Evolutionary conservation across 805 yeast genomes (phyloP), one percentile per base, ranked within the genome.

Genomic region (Saturnispora mendoncae): DNA sequence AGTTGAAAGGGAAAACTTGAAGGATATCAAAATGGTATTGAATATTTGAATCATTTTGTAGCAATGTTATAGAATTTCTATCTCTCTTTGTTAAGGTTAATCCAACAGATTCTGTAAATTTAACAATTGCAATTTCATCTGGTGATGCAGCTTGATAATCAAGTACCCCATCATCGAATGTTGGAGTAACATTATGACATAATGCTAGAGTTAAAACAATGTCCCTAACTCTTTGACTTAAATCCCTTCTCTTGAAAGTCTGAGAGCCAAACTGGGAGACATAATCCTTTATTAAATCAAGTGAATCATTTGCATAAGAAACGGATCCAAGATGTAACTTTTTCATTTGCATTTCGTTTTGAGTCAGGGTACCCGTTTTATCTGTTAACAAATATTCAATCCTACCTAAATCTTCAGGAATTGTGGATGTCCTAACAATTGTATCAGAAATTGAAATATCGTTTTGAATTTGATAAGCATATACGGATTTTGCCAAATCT

Each of bases 91-190:
- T 70, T 34, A 92, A 68, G 6, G 87, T 74, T 27, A 92, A 66
- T 0, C 98, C 99, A 24, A 88, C 90, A 2, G 67, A 58, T 48
- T 86, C 94, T 1, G 96, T 84, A 64, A 86, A 92, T 54, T 81
- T 81, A 15, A 92, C 97, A 48, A 92, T 92, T 23, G 99, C 98
- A 51, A 92, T 79, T 58, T 92, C 99, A 66, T 92, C 99, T 0
- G 99, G 99, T 0, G 97, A 88, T 0, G 97, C 97, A 0, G 98
- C 98, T 62, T 92, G 99, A 58, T 88, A 92, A 2, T 86, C 73
- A 13, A 79, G 58, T 20, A 34, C 20, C 21, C 84, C 86, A 48
- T 80, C 84, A 43, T 81, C 92, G 49, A 78, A 74, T 0, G 94
- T 78, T 1, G 99, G 99, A 0, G 98, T 94, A 23, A 92, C 99